Evolutionary conservation across 768 basidiomycete species (phyloP).

Genomic region (Trametes cingulata): DNA sequence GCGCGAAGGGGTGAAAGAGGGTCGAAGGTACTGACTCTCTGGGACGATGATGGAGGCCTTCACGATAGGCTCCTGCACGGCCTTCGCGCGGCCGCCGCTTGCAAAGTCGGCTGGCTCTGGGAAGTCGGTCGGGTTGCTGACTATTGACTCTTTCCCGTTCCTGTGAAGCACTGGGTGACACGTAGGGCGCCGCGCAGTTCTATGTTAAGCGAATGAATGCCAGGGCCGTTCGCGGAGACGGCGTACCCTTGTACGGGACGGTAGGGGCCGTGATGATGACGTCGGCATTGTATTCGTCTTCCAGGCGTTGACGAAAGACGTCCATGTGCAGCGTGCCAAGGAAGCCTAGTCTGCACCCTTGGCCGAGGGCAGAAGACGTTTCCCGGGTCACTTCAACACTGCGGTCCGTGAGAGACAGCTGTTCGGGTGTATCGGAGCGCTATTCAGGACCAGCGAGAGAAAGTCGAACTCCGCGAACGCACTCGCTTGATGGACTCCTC

Average conservation of each 20-base stretch:
- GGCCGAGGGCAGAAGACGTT: conserved; percentile 90
- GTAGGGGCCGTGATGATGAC: conserved; percentile 96
- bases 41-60: conserved; percentile 94
- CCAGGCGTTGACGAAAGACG: conserved; percentile 91
- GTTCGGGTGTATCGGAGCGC: conserved; percentile 3
- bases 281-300: conserved; percentile 95
- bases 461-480: conserved; percentile 27
- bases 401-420: conserved; percentile 85
- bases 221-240: not conserved
- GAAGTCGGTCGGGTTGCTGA: conserved; percentile 96
- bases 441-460: conserved; percentile 5
- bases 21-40: conserved; percentile 55
- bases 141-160: conserved; percentile 49
- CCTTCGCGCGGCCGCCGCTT: conserved; percentile 56
- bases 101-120: conserved; percentile 71
- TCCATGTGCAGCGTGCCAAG: conserved; percentile 97
- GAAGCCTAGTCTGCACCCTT: conserved; percentile 94
- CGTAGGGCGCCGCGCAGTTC: conserved; percentile 4
- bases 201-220: not conserved
- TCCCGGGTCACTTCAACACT: conserved; percentile 91
- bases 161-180: conserved; percentile 66
- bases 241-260: conserved; percentile 84
- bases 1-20: not conserved
- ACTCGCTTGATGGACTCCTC: conserved; percentile 96
- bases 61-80: conserved; percentile 91